Percentiles rank a stretch among this genome's conserved stretches.
phyloP scores from a whole-genome alignment of 73 alveolate species.

The Paraurostyla sp. region DNA sequence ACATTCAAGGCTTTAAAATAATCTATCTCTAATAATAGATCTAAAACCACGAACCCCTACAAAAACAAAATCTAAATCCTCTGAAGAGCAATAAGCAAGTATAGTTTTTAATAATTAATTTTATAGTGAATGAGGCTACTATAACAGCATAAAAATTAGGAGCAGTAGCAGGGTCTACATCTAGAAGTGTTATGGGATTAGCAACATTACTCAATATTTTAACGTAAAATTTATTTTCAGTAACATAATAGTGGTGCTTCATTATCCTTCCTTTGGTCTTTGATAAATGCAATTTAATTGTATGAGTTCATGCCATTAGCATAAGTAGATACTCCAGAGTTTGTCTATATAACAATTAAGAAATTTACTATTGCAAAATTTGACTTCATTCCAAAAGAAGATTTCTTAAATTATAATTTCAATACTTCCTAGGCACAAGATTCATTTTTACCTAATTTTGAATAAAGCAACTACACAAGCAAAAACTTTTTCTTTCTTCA shows the following conservation, averaged over 20 bases:
- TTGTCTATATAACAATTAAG: background rate
- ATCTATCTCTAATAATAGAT: background rate
- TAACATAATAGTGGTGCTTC: background rate
- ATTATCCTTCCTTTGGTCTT: background rate
- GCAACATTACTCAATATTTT: background rate
- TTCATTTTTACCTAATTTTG: background rate
- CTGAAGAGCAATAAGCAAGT: background rate
- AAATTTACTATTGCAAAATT: background rate
- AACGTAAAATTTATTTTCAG: background rate
- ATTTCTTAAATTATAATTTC: background rate
- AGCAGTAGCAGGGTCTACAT: background rate
- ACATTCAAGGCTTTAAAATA: background rate
- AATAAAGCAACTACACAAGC: background rate
- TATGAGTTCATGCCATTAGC: slow-evolving; percentile 13
- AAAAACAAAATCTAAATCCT: background rate
- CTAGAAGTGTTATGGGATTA: background rate
- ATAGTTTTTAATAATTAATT: background rate
- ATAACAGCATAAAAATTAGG: no score
- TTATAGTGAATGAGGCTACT: background rate
- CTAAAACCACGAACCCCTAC: background rate
- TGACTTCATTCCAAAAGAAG: slow-evolving; percentile 9
- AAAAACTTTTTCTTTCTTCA: background rate
- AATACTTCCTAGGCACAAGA: background rate
- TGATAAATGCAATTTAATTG: background rate
- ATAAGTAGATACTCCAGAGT: slow-evolving; percentile 1